These are phyloP conservation scores for Usnea hakonensis DNA, from an alignment of 495 filamentous ascomycete species.

Conservation along the genomic window DNA sequence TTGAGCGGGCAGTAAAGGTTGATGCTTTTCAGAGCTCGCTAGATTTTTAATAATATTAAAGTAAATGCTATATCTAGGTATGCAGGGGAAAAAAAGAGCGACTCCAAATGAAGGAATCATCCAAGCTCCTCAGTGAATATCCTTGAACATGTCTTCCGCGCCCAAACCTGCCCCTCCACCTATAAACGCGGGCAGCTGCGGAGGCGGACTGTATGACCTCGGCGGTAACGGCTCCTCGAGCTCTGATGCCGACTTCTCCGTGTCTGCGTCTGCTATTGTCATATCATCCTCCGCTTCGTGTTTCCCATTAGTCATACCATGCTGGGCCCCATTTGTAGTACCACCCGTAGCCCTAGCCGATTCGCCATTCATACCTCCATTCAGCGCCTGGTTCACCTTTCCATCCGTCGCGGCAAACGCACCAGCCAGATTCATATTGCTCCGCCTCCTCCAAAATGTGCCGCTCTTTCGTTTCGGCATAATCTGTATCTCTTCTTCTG, in stretches of 20 bases:
- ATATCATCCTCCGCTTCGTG: background rate
- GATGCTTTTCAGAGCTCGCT: too few relatives aligned
- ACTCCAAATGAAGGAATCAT: too few relatives aligned
- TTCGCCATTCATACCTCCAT: background rate
- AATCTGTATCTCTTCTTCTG: background rate
- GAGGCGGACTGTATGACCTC: slow-evolving; percentile 19
- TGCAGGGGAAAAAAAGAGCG: too few relatives aligned
- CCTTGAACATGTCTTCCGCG: slow-evolving; percentile 15
- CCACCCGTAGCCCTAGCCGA: background rate
- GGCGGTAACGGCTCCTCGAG: background rate
- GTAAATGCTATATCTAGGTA: too few relatives aligned
- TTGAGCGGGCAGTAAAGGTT: too few relatives aligned
- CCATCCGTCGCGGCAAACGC: background rate
- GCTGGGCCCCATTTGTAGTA: background rate
- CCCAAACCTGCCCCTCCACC: slow-evolving; percentile 16
- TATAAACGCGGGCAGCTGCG: slow-evolving; percentile 17
- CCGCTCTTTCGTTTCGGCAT: slow-evolving; percentile 16
- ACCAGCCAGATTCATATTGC: slow-evolving; percentile 4
- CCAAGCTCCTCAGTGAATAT: slow-evolving; percentile 10
- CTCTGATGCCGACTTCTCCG: slow-evolving; percentile 4
- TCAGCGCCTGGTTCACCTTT: background rate
- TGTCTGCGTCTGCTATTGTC: background rate
- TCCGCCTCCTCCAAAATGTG: slow-evolving; percentile 19
- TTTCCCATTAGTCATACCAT: background rate
- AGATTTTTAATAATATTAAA: too few relatives aligned